phyloP scores from a whole-genome alignment of 345 rosid species.

The Syzygium aromaticum region DNA sequence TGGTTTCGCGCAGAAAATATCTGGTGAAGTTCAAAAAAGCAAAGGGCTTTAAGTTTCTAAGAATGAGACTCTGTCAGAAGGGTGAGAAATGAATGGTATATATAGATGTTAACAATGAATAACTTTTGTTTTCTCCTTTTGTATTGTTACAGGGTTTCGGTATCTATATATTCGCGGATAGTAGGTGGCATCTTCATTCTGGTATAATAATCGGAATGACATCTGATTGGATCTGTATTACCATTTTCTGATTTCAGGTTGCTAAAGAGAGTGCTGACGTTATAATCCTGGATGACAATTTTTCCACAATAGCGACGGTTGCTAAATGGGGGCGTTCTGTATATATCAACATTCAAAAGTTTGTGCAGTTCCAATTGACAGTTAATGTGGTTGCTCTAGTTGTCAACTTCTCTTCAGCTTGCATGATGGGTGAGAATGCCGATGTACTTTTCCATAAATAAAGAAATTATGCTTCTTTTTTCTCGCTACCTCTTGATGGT shows the following conservation, averaged over 20 bases:
- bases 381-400: conserved; percentile 79
- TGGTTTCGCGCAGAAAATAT: neutral
- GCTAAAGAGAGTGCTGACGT: conserved; percentile 99
- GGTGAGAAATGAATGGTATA: neutral
- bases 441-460: neutral
- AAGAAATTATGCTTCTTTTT: neutral
- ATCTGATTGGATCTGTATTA: neutral
- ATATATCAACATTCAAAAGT: conserved; percentile 84
- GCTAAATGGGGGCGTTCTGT: conserved; percentile 98
- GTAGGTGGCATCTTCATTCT: neutral
- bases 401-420: conserved; percentile 91
- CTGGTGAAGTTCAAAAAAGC: neutral
- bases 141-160: neutral
- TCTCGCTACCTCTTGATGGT: neutral
- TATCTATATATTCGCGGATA: neutral
- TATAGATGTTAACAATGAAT: neutral
- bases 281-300: conserved; percentile 84
- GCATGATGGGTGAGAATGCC: conserved; percentile 59
- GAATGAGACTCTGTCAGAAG: neutral
- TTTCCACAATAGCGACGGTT: conserved; percentile 90
- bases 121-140: neutral
- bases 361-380: conserved; percentile 92
- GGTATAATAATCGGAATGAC: neutral
- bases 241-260: conserved; percentile 39
- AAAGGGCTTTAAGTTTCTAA: neutral